Conservation (phyloP, 2,329 filamentous ascomycete species). For the Pestalotiopsis fici region DNA sequence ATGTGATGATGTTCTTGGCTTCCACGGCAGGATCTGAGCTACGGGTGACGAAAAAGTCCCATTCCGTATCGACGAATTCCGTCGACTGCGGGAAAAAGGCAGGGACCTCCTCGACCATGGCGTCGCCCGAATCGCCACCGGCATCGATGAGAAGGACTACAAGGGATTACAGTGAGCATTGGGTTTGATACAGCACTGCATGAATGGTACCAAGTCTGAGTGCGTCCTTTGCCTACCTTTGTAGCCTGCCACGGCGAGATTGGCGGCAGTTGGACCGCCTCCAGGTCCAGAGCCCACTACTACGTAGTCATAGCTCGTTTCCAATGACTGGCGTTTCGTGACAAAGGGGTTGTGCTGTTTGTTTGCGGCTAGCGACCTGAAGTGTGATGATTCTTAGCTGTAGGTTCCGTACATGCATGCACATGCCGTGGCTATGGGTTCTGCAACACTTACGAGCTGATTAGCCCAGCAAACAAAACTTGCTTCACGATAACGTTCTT, state of each 20-base stretch:
- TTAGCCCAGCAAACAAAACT: too few species aligned
- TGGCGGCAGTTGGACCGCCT: slow-evolving; percentile 50
- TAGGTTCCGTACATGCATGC: too few species aligned
- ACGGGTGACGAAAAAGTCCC: slow-evolving; percentile 60
- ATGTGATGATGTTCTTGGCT: slow-evolving; percentile 50
- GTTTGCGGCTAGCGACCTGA: not conserved
- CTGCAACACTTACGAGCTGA: too few species aligned
- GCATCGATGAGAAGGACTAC: slow-evolving; percentile 54
- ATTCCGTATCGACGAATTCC: slow-evolving; percentile 41
- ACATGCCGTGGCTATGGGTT: too few species aligned
- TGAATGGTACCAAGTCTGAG: not conserved
- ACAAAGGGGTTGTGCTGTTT: slow-evolving; percentile 7
- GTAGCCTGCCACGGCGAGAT: slow-evolving; percentile 52
- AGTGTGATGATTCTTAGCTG: too few species aligned
- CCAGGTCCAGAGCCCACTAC: slow-evolving; percentile 57
- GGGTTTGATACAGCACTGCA: too few species aligned
- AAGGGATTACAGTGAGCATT: not conserved
- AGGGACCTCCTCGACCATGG: slow-evolving; percentile 47
- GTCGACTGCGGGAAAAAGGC: slow-evolving; percentile 40
- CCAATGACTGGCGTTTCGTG: not conserved
- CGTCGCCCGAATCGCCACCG: slow-evolving; percentile 47
- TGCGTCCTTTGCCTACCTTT: slow-evolving; percentile 21
- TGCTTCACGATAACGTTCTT: too few species aligned
- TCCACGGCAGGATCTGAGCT: slow-evolving; percentile 50
- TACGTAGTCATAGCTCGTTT: slow-evolving; percentile 36